Base-by-base conservation (phyloP, 2,329 filamentous ascomycete genomes). In the Zymoseptoria passerinii region DNA sequence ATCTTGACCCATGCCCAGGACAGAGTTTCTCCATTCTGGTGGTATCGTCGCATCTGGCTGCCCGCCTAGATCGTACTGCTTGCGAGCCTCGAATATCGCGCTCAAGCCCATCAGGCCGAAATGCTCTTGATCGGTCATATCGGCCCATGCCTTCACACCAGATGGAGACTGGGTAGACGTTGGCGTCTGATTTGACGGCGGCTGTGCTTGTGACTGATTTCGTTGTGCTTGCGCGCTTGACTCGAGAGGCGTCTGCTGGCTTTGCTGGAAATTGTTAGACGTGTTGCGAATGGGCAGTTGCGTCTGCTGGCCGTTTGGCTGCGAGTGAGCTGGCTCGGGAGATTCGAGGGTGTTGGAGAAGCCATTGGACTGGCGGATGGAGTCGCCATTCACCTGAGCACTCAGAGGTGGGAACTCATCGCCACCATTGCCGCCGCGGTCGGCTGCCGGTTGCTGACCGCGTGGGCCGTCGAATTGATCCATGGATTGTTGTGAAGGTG, bases 341-440 rank as follows among this genome's bases (percentile, higher is more conserved):
- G 68, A 70, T 7, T 59, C 61, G 13, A 68, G 52, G 28, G 48
- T 59, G 55, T 64, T 66, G 40, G 55, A 61, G 20, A 67, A 56
- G 13, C 65, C 66, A 52, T 66, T 66, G 18, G 62, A 52, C 20
- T 63, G 63, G 18, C 62, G 57, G 16, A 60, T 53, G 10, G 55
- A 71, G n/a, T 83, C 81, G 52, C 75, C 74, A 52, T 77, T 74
- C 19, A 74, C 71, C 56, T 78, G 79, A 52, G 80, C 78, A 55
- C 81, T 79, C 53, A 85, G 71, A n/a, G 83, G 81, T 59, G 82
- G 81, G 59, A 84, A 85, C 56, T 84, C 82, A 16, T 84, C 81
- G 52, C 82, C 81, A 64, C 79, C 82, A 62, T 78, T 78, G 48
- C 52, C 56, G 18, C 58, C 54, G 20, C 61, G 63, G 20, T 69